Evolutionary conservation across 192 early-diverging fungal species (phyloP).

Genomic region (Rhizophagus prolifer): DNA sequence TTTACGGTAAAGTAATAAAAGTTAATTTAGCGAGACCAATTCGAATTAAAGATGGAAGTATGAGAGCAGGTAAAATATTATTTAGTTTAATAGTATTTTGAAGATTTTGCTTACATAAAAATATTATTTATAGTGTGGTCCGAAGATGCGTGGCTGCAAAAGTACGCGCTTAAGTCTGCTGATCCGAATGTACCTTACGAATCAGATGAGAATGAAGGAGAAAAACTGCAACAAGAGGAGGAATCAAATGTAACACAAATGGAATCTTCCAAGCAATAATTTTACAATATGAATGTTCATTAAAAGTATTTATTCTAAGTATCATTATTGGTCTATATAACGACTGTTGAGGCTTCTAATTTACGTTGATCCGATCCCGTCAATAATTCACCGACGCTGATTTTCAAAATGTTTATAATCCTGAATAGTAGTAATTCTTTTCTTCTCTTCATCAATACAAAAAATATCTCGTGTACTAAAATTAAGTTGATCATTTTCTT

Average conservation of each 20-base stretch:
- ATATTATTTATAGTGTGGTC: conserved; percentile 38
- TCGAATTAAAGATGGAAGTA: conserved; percentile 41
- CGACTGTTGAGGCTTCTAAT: no score
- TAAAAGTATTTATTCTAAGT: no score
- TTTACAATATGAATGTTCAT: not conserved
- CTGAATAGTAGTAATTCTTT: not conserved
- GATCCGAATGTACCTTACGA: conserved; percentile 17
- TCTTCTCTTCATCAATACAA: not conserved
- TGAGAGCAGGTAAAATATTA: conserved; percentile 39
- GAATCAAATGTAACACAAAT: not conserved
- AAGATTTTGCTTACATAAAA: not conserved
- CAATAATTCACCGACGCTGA: no score
- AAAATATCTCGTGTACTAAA: not conserved
- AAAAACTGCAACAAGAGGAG: not conserved
- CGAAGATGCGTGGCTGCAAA: conserved; percentile 46
- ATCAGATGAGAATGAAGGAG: conserved; percentile 26
- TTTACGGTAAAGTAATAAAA: conserved; percentile 87
- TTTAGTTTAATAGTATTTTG: not conserved
- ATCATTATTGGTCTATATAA: no score
- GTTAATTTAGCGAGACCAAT: conserved; percentile 79
- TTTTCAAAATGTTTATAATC: not conserved
- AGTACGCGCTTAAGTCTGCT: conserved; percentile 35
- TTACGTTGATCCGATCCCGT: no score
- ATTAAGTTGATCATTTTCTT: not conserved
- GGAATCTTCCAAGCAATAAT: not conserved